Evolutionary conservation across 192 early-diverging fungal genomes (phyloP).

Genomic region (Coemansia reversa): DNA sequence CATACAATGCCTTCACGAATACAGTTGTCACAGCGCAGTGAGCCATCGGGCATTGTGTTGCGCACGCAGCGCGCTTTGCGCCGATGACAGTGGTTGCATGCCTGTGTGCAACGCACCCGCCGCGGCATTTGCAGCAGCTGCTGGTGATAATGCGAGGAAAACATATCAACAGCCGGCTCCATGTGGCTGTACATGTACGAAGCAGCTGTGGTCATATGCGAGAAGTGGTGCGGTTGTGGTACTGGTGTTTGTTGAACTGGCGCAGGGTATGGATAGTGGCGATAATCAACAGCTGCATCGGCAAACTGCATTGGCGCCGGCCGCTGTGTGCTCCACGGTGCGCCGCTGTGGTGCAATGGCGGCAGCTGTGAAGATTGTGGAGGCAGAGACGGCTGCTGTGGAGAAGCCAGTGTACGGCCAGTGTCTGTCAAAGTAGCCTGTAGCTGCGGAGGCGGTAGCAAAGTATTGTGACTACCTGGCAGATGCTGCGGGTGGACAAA

Average conservation of each 20-base stretch:
- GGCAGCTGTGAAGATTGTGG: not conserved
- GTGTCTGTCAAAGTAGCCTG: not conserved
- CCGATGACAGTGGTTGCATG: constrained; percentile 44
- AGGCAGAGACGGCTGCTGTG: not conserved
- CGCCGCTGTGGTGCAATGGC: not conserved
- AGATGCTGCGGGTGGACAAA: not conserved
- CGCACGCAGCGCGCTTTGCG: constrained; percentile 42
- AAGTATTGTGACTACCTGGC: not conserved
- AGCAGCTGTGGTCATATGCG: not conserved
- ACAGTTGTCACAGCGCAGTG: constrained; percentile 35
- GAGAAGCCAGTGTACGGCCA: not conserved
- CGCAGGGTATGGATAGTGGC: constrained; percentile 17
- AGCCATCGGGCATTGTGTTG: constrained; percentile 35
- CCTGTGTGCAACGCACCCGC: constrained; percentile 30
- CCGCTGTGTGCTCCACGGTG: not conserved
- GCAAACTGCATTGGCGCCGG: not conserved
- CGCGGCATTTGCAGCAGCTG: constrained; percentile 18
- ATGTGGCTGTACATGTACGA: not conserved
- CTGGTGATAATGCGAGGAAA: constrained; percentile 1
- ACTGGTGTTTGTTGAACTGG: not conserved
- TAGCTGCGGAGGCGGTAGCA: not conserved
- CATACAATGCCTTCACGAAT: constrained; percentile 31
- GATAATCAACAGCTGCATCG: constrained; percentile 11
- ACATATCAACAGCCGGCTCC: not conserved
- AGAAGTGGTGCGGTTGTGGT: not conserved